Conservation (phyloP, 208 protist genomes). For the Acanthamoeba royreba region DNA sequence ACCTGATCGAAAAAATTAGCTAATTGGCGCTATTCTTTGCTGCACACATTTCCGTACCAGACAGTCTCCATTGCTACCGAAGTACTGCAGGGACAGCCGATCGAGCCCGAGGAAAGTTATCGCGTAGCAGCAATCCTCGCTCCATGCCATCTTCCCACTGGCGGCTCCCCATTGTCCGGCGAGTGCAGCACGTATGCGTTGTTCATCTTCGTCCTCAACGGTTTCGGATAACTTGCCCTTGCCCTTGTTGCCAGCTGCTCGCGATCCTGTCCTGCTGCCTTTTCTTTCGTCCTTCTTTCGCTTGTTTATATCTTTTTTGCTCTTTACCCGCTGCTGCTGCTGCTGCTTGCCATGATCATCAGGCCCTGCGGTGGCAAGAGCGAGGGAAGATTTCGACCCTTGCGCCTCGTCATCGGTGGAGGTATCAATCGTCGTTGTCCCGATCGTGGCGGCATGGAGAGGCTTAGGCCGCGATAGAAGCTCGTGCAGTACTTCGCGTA, state of each 20-base stretch:
- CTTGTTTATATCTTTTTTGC: background rate
- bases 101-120: background rate
- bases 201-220: background rate
- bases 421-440: too few species aligned
- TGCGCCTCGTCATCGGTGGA: too few species aligned
- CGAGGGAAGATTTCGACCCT: too few species aligned
- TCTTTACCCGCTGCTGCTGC: background rate
- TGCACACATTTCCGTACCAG: too few species aligned
- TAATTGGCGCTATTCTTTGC: too few species aligned
- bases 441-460: too few species aligned
- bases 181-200: background rate
- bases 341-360: too few species aligned
- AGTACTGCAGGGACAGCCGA: background rate
- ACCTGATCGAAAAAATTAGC: background rate
- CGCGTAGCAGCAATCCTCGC: background rate
- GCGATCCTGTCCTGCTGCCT: background rate
- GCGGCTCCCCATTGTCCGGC: background rate
- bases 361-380: too few species aligned
- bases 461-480: background rate
- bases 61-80: background rate
- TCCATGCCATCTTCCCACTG: background rate
- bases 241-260: background rate
- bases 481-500: background rate
- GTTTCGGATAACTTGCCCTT: background rate
- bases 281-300: background rate